Percentiles rank a stretch among this genome's conserved stretches.
Evolutionary conservation across 1,284 basidiomycete species (phyloP).

Genomic region (Tylopilus sp.): DNA sequence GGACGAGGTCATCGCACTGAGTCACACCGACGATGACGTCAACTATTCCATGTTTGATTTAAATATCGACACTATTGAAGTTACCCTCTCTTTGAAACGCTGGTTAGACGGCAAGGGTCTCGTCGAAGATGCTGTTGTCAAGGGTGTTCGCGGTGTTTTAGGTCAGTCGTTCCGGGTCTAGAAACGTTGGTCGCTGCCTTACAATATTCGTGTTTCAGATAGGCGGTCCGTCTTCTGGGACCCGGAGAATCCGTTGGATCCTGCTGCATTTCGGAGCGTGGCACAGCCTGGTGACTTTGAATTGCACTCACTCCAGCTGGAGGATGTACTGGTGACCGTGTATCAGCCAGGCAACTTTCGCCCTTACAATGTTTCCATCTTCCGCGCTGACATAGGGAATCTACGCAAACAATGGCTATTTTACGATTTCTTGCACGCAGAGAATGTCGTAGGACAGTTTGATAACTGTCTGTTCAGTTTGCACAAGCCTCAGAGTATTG

Average conservation of each 20-base stretch:
- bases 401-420: too few species aligned
- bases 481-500: conserved; percentile 97
- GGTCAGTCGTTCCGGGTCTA: conserved; percentile 60
- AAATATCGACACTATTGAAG: conserved; percentile 94
- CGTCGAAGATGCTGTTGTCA: conserved; percentile 90
- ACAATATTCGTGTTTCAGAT: conserved; percentile 60
- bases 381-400: conserved; percentile 87
- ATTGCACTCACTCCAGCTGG: conserved; percentile 88
- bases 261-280: conserved; percentile 83
- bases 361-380: conserved; percentile 96
- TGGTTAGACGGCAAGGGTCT: conserved; percentile 98
- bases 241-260: conserved; percentile 80
- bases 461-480: conserved; percentile 98
- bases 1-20: conserved; percentile 29
- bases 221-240: conserved; percentile 93
- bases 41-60: conserved; percentile 93
- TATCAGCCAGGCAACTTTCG: conserved; percentile 95
- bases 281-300: conserved; percentile 90
- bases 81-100: conserved; percentile 91
- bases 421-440: conserved; percentile 92
- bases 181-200: not conserved
- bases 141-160: conserved; percentile 94
- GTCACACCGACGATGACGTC: conserved; percentile 59
- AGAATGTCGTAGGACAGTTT: conserved; percentile 96
- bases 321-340: conserved; percentile 95